Base-by-base conservation (phyloP, 495 filamentous ascomycete species). In the Penicillium pulvis region DNA sequence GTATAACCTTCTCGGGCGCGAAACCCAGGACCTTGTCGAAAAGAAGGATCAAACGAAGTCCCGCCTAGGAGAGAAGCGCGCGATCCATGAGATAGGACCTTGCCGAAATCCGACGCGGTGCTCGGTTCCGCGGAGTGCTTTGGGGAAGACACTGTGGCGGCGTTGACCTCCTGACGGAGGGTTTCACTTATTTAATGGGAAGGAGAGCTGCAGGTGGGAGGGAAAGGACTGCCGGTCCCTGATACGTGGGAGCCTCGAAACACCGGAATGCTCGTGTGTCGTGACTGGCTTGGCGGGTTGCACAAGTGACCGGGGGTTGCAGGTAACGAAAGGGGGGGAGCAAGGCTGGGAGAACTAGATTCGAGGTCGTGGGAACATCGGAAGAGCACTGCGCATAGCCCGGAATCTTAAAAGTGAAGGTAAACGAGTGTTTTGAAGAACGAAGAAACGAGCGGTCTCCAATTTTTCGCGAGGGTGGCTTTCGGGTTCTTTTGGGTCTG, bases 41-140 rank as follows among this genome's bases (percentile, higher is more conserved):
- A 84, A 19, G 78, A 74, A 51, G 79, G 78, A 67, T 86, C 82
- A 23, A 77, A 74, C 33, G 79, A 76, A 46, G 82, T 82, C 71
- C 84, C 84, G 73, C 85, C 86, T 57, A 89, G 77, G 64, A 89
- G 83, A 78, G 86, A 87, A 65, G 82, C 79, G 64, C 81, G 75
- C 28, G 85, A 83, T 68, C 81, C 83, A 77, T 84, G 83, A 58
- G 79, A 79, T 70, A 72, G 75, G 80, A 84, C 86, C 70, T 85
- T 86, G 82, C 70, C 74, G 71, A 76, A 68, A 46, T 74, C 78
- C 74, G 71, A 67, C 42, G 70, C 69, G 75, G 74, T 76, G 76
- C 75, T 71, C 55, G 65, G 54, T 43, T 70, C 69, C 60, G 65
- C 62, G 53, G 60, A 35, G 60, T 65, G 58, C 41, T 70, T 57